Evolutionary conservation across 495 filamentous ascomycete genomes (phyloP), one percentile per base, ranked within the genome.

Genomic region (Daldinia concentrica): DNA sequence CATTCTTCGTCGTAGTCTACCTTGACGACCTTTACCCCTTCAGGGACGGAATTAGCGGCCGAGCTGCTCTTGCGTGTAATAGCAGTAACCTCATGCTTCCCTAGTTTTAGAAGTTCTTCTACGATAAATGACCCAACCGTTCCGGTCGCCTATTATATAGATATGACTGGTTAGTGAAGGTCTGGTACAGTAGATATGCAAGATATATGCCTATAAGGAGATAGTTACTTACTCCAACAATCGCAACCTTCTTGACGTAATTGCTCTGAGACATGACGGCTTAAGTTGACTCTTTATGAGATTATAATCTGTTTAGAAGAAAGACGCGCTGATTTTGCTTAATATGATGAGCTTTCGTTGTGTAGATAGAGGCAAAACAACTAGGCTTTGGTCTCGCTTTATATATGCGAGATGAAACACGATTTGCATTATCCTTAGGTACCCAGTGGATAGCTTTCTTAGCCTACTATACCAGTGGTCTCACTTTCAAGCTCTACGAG

Each of bases 51-150:
- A 8, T 76, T 71, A 5, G 58, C 74, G 29, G 74, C 61, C 4
- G 59, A 72, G 75, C 84, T 84, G 30, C 77, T 81, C 26, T 65
- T 50, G n/a, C 87, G 86, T 0, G 85, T 82, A 51, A 89, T 73
- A 57, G 82, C 86, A 2, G 88, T 88, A 22, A 90, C 74, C n/a
- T 73, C 83, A 76, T 87, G 84, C 50, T 85, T 86, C 72, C 84
- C 83, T 1, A 77, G 81, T 15, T 80, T 76, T 26, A 89, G 74
- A 12, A 89, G 83, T 11, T 77, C 80, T 15, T 83, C 68, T 11
- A 85, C 76, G 43, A 92, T 86, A 73, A 75, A 79, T 26, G 77
- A 82, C 62, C 90, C 90, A 41, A 84, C 68, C 43, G 82, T 82
- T 54, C 91, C 91, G 52, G 80, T 82, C 6, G 86, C 88, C 89